A percentile compares a stretch with the other conserved stretches of the same genome.
phyloP scores from a whole-genome alignment of 2,329 filamentous ascomycete species.

The Xylariaceae sp. region DNA sequence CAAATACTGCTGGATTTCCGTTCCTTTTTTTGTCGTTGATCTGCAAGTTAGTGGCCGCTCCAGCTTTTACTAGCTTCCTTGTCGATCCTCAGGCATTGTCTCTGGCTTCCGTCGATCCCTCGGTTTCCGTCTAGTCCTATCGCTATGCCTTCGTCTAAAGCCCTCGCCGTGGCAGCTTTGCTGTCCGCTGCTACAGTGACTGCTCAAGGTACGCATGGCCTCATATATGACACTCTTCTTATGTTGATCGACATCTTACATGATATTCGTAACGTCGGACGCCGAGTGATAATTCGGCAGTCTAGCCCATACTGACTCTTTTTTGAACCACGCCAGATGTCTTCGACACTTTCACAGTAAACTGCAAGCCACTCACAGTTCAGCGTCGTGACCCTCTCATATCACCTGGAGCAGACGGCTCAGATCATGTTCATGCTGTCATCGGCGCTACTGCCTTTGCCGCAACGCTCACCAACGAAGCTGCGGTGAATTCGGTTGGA shows the following conservation, averaged over 20 bases:
- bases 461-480: conserved; percentile 4
- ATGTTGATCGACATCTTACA: too few relatives aligned
- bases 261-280: too few relatives aligned
- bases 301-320: too few relatives aligned
- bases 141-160: conserved; percentile 8
- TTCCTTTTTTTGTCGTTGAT: too few relatives aligned
- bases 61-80: too few relatives aligned
- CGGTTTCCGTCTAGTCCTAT: too few relatives aligned
- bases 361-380: conserved; percentile 8
- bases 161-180: conserved; percentile 9
- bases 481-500: conserved; percentile 8
- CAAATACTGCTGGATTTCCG: too few relatives aligned
- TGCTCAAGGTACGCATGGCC: background rate
- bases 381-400: conserved; percentile 13
- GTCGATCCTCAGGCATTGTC: too few relatives aligned
- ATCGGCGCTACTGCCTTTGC: conserved; percentile 12
- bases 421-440: conserved; percentile 12
- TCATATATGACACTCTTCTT: too few relatives aligned
- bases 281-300: too few relatives aligned
- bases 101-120: too few relatives aligned
- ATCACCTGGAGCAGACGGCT: conserved; percentile 6
- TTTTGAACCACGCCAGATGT: background rate
- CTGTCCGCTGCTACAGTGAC: conserved; percentile 7
- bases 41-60: too few relatives aligned
- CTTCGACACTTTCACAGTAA: conserved; percentile 14